Evolutionary conservation across 2,329 filamentous ascomycete genomes (phyloP), one percentile per base, ranked within the genome.

Genomic region (Arthrobotrys iridis): DNA sequence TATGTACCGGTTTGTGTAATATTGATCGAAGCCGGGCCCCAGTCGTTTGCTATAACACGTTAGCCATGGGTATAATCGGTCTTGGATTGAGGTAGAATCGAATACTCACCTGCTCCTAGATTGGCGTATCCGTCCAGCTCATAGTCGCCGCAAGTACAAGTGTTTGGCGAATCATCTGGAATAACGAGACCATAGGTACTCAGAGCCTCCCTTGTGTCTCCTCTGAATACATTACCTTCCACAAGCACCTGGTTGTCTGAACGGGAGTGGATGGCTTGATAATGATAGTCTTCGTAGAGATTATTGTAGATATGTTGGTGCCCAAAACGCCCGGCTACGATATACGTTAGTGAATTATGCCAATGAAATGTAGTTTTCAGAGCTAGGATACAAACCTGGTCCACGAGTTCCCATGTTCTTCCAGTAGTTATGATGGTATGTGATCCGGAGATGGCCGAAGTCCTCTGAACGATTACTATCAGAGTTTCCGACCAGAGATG

Each of bases 391-490:
- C 59, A 2, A 33, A 68, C 64, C 64, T 0, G 84, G 84, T 0
- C 84, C 84, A 5, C 84, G 82, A 0, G 84, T 86, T 46, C 84
- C 84, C 66, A 81, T 79, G 74, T 85, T 83, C 20, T 79, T 78
- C 84, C 83, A 85, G 79, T 84, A 81, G 80, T 86, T 86, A 79
- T 86, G 84, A 78, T 86, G 84, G 75, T 85, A 86, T 0, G 83
- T 85, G 64, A 86, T 78, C 78, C 84, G 84, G 4, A 86, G 81
- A 58, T 84, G 84, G 77, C 88, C 88, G 4, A 80, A 86, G 82
- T 91, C 89, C 77, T 89, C 86, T 46, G 79, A 82, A 33, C 77
- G 82, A 83, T 89, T 89, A 82, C 77, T 84, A 84, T 89, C 86
- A 37, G 84, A 86, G 84, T 89, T 87, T 13, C 87, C 88, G 60